phyloP scores from a whole-genome alignment of 2,329 filamentous ascomycete species.

The Mycocentrospora acerina region DNA sequence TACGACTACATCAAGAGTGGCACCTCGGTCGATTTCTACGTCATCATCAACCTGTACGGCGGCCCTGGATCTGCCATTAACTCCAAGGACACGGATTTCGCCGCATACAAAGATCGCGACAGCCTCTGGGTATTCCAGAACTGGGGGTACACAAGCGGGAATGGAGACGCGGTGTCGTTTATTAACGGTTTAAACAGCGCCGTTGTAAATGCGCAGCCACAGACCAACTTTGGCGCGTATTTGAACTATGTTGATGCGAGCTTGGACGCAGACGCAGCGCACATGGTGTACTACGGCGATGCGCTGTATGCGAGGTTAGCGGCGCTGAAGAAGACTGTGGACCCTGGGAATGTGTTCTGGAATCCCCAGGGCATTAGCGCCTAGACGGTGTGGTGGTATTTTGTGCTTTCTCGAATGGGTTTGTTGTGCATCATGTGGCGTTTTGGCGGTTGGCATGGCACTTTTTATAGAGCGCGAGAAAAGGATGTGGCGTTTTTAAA shows the following conservation, averaged over 20 bases:
- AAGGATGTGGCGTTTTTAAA: too few relatives aligned
- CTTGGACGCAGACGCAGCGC: slow-evolving; percentile 50
- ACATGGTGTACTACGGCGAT: slow-evolving; percentile 52
- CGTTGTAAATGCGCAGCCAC: slow-evolving; percentile 40
- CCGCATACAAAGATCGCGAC: slow-evolving; percentile 40
- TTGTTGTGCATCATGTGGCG: too few relatives aligned
- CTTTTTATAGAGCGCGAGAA: too few relatives aligned
- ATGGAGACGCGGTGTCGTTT: slow-evolving; percentile 28
- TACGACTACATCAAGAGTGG: slow-evolving; percentile 35
- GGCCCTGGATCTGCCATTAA: slow-evolving; percentile 41
- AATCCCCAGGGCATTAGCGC: slow-evolving; percentile 41
- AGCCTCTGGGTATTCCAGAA: slow-evolving; percentile 43
- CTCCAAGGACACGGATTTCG: slow-evolving; percentile 33
- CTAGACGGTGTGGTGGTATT: slow-evolving; percentile 4
- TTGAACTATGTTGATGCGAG: slow-evolving; percentile 57
- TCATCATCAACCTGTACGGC: slow-evolving; percentile 44
- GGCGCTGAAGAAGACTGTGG: slow-evolving; percentile 44
- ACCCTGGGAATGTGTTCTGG: slow-evolving; percentile 43
- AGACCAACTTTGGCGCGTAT: slow-evolving; percentile 52
- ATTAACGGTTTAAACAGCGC: slow-evolving; percentile 48
- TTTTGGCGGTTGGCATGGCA: too few relatives aligned
- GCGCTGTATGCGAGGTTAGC: slow-evolving; percentile 37
- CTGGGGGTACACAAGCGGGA: slow-evolving; percentile 29
- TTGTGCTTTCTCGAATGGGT: too few relatives aligned
- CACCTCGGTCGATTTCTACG: slow-evolving; percentile 29